Percentiles rank a stretch among this genome's conserved stretches.
These are phyloP conservation scores for Podila clonocystis DNA, from an alignment of 192 early-diverging fungal genomes.

Conservation along the genomic window DNA sequence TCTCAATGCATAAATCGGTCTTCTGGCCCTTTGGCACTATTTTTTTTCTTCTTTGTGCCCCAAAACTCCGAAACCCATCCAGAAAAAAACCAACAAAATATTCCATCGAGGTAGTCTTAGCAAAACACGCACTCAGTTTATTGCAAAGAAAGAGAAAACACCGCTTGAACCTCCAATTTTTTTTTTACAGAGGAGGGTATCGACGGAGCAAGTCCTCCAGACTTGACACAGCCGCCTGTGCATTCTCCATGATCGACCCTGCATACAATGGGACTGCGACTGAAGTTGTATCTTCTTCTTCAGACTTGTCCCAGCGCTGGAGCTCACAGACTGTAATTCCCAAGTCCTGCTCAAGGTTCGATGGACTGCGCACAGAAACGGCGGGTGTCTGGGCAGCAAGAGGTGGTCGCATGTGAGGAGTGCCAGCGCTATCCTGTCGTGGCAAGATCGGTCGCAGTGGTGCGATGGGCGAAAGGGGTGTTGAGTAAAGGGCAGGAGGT, in stretches of 20 bases:
- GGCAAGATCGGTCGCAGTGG: not conserved
- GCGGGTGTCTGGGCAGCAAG: not conserved
- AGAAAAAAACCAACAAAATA: too few species aligned
- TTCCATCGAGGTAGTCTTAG: too few species aligned
- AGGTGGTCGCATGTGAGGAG: not conserved
- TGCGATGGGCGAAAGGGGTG: not conserved
- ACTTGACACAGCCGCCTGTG: not conserved
- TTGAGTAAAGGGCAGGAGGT: not conserved
- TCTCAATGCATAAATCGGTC: too few species aligned
- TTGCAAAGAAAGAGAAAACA: too few species aligned
- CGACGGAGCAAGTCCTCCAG: conserved; percentile 6
- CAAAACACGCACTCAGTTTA: too few species aligned
- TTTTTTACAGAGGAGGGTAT: conserved; percentile 1
- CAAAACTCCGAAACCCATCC: too few species aligned
- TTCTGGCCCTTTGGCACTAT: too few species aligned
- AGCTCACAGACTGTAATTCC: conserved; percentile 12
- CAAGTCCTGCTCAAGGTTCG: conserved; percentile 4
- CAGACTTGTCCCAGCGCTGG: conserved; percentile 13
- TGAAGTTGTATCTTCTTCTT: not conserved
- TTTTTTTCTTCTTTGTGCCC: too few species aligned
- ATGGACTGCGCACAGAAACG: too few species aligned
- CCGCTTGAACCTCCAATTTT: too few species aligned
- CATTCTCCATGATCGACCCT: conserved; percentile 24
- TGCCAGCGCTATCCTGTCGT: not conserved
- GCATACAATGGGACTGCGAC: conserved; percentile 9